Evolutionary conservation across 306 rosid genomes (phyloP), one percentile per base, ranked within the genome.

Genomic region (Phaseolus lunatus): DNA sequence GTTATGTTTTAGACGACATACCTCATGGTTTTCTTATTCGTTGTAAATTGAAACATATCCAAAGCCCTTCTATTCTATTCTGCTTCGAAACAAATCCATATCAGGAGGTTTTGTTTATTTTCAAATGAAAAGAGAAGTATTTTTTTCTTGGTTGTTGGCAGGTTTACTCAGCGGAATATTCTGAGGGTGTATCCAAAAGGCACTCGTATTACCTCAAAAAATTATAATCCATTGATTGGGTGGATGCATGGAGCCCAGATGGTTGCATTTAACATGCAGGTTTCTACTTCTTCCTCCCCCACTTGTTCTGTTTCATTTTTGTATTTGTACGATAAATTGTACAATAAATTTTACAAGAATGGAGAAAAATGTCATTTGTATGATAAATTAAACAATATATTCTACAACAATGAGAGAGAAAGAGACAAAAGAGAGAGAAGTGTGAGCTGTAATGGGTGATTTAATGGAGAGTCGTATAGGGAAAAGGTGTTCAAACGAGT

Each of bases 181-280:
- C 86, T 96, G 84, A 86, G 99, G 85, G 91, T 96, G 52, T 96
- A 91, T 81, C 99, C 99, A 43, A 96, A 93, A 89, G 98, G 98
- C 53, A 89, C 80, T 31, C 96, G 99, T 45, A 82, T 96, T 63
- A 88, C 91, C 84, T 96, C 99, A 4, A 87, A 97, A 56, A 96
- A 96, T 73, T 96, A 93, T 79, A 96, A 96, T 84, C 99, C 99
- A 48, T 67, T 93, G 75, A 87, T 92, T 70, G 99, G 97, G 74
- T 96, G 99, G 99, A 86, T 83, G 78, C 97, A 96, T 81, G 99
- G 99, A 73, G 99, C 99, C 71, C 99, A 96, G 80, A 91, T 96
- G 99, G 99, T 96, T 82, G 99, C 99, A 50, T 93, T 96, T 74
- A 96, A 96, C 84, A 96, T 96, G 99, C 99, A 96, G 99, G 99